Evolutionary conservation across 2,329 filamentous ascomycete genomes (phyloP).

Genomic region (Sphaceloma murrayae): DNA sequence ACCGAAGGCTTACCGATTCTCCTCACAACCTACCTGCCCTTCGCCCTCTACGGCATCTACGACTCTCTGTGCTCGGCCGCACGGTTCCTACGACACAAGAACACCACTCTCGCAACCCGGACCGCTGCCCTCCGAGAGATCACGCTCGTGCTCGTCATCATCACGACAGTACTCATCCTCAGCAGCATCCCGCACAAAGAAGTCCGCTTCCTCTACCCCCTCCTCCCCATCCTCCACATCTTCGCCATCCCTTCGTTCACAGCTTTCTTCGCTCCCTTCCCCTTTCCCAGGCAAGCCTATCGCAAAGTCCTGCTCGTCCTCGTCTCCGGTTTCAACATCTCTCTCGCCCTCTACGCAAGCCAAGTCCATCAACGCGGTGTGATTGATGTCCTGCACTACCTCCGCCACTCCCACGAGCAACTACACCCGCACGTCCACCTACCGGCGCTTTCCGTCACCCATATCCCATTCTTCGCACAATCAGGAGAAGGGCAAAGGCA

Average conservation of each 20-base stretch:
- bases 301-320: constrained; percentile 44
- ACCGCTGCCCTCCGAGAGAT: constrained; percentile 19
- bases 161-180: constrained; percentile 51
- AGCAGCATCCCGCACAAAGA: constrained; percentile 90
- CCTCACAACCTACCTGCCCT: constrained; percentile 73
- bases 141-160: constrained; percentile 42
- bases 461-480: neutral
- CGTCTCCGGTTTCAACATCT: constrained; percentile 56
- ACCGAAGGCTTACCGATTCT: constrained; percentile 82
- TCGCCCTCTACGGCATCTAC: constrained; percentile 57
- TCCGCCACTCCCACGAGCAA: constrained; percentile 63
- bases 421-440: constrained; percentile 33
- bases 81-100: neutral
- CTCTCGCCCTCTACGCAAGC: constrained; percentile 64
- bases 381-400: constrained; percentile 60
- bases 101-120: constrained; percentile 21
- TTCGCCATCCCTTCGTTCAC: constrained; percentile 60
- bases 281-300: constrained; percentile 22
- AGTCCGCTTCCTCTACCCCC: constrained; percentile 89
- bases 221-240: constrained; percentile 77
- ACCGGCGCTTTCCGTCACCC: neutral
- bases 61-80: constrained; percentile 30
- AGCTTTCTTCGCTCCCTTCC: constrained; percentile 49
- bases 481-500: constrained; percentile 16
- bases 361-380: constrained; percentile 73